A percentile compares a stretch with the other conserved stretches of the same genome.
Conservation (phyloP, 768 basidiomycete species). For the Scleroderma citrinum region DNA sequence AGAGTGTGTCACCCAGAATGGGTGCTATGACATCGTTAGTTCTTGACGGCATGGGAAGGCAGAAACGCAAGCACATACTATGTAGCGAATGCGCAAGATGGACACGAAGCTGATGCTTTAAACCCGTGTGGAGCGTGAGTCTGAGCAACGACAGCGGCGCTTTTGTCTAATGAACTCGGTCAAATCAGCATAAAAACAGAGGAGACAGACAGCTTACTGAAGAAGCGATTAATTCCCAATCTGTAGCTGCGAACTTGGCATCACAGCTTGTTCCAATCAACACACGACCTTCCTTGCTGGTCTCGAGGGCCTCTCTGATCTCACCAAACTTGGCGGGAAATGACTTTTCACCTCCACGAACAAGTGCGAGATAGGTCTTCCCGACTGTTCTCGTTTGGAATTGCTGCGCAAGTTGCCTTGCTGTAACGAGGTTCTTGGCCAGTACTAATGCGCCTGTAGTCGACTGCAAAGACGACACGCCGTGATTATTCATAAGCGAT, state of each 20-base stretch:
- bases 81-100: slow-evolving; percentile 50
- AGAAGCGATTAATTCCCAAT: slow-evolving; percentile 55
- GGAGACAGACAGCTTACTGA: slow-evolving; percentile 40
- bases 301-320: slow-evolving; percentile 39
- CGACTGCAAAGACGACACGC: slow-evolving; percentile 29
- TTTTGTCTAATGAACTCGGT: slow-evolving; percentile 26
- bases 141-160: slow-evolving; percentile 52
- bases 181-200: slow-evolving; percentile 18
- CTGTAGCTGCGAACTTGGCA: slow-evolving; percentile 31
- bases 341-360: slow-evolving; percentile 44
- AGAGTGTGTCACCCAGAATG: slow-evolving; percentile 55
- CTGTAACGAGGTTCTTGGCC: slow-evolving; percentile 37
- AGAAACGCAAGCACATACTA: slow-evolving; percentile 28
- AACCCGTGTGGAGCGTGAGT: slow-evolving; percentile 52
- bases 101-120: slow-evolving; percentile 68
- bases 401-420: slow-evolving; percentile 50
- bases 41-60: background rate
- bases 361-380: slow-evolving; percentile 62
- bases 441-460: slow-evolving; percentile 63
- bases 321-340: slow-evolving; percentile 37
- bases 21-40: slow-evolving; percentile 41
- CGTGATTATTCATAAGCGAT: background rate
- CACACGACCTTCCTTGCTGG: slow-evolving; percentile 42
- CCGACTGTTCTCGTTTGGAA: slow-evolving; percentile 41
- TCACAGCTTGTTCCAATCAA: slow-evolving; percentile 24